These are phyloP conservation scores for Gossypium schwendimanii DNA, from an alignment of 441 rosid species.

Conservation along the genomic window DNA sequence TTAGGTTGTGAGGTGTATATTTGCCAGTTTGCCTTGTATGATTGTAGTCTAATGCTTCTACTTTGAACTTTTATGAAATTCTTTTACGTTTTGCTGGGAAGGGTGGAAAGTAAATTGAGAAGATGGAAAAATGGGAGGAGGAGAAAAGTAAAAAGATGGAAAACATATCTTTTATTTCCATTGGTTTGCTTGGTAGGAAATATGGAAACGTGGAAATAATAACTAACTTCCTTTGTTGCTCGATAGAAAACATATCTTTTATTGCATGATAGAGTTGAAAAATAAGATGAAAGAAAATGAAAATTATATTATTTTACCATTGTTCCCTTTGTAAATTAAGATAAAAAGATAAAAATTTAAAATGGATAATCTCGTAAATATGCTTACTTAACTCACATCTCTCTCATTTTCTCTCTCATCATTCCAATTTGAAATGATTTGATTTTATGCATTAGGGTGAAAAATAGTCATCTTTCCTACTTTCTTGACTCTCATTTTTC, in stretches of 20 bases:
- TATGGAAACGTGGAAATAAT: not conserved
- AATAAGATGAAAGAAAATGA: not conserved
- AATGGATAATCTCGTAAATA: not conserved
- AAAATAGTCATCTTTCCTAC: not conserved
- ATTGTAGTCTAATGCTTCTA: not conserved
- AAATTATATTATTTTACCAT: not conserved
- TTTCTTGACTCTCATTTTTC: not conserved
- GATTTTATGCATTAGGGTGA: not conserved
- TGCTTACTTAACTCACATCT: not conserved
- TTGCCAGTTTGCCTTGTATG: not conserved
- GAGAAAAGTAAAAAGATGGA: not conserved
- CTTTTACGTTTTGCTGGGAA: not conserved
- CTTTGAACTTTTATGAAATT: not conserved
- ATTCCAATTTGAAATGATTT: not conserved
- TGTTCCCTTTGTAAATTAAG: not conserved
- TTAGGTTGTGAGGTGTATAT: constrained; percentile 1
- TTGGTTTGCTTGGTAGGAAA: not conserved
- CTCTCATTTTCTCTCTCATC: not conserved
- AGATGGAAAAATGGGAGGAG: not conserved
- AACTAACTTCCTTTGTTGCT: not conserved
- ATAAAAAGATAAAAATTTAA: not conserved
- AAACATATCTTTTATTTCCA: not conserved
- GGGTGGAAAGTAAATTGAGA: not conserved
- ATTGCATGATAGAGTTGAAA: not conserved
- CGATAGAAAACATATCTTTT: not conserved